Evolutionary conservation across 495 filamentous ascomycete species (phyloP).

Genomic region (Aspergillus leporis): DNA sequence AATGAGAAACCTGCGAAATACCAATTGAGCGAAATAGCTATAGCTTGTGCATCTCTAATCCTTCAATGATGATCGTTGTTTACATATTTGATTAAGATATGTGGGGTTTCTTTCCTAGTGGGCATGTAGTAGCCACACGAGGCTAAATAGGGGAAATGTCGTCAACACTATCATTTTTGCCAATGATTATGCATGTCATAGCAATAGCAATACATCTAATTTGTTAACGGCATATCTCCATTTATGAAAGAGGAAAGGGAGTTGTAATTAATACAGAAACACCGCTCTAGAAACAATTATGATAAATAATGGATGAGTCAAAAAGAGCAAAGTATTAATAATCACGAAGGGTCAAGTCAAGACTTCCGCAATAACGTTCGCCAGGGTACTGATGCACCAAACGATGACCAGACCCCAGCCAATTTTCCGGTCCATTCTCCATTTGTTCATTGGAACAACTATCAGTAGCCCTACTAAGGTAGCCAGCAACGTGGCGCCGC

Average conservation of each 20-base stretch:
- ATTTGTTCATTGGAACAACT: conserved; percentile 80
- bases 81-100: too few species aligned
- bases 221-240: too few species aligned
- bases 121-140: too few species aligned
- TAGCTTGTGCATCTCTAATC: neutral
- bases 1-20: neutral
- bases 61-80: neutral
- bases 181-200: neutral
- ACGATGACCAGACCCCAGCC: conserved; percentile 81
- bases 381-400: conserved; percentile 80
- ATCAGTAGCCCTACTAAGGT: conserved; percentile 79
- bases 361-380: conserved; percentile 83
- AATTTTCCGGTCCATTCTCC: conserved; percentile 84
- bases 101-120: too few species aligned
- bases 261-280: neutral
- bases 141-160: too few species aligned
- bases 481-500: conserved; percentile 73
- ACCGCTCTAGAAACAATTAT: neutral
- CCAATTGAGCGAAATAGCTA: neutral
- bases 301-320: neutral
- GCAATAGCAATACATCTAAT: neutral
- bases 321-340: neutral
- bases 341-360: conserved; percentile 17
- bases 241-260: neutral
- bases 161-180: neutral